Evolutionary conservation across 768 basidiomycete species (phyloP), one percentile per base, ranked within the genome.

Genomic region (Auricularia heimuer): DNA sequence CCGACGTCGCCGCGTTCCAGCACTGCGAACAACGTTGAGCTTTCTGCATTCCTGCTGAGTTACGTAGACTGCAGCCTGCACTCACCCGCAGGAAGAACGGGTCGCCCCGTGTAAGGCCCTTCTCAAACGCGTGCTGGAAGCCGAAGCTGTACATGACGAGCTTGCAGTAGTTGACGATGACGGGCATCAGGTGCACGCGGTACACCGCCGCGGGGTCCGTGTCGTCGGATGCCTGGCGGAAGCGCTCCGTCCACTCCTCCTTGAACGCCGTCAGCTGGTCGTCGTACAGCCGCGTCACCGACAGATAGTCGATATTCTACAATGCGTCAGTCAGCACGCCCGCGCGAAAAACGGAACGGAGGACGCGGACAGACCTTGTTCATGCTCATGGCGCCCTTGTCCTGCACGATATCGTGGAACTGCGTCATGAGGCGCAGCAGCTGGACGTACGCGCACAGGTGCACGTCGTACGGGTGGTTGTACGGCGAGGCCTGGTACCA

Each of bases 301-400:
- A 72, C 45, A 83, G 83, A 75, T 90, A 91, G 71, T 91, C 82
- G 66, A 89, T 78, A 54, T 78, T 80, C 88, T 89, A 18, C 24
- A 11, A 58, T 35, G 51, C 42, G 16, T n/a, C 29, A 64, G 35
- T 24, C 21, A 18, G 56, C 56, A 34, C 14, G 18, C 18, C 11
- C 14, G 47, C 2, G 47, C 11, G 8, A 51, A 21, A 51, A 18
- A 18, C 18, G 18, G 18, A 18, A 18, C 7, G 18, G 34, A 35
- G 29, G 29, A 29, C 2, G 29, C 29, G 29, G 56, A 35, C 36
- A 6, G 33, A 66, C 65, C 65, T 67, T 65, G 63, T 68, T 68
- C 65, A 68, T 61, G 11, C 8, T 24, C 56, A 35, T 60, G 24
- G 56, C 14, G 65, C 67, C 54, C 62, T 66, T 16, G 61, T 67